Base-by-base conservation (phyloP, 1,139 yeast species). In the Yamadazyma siamensis region DNA sequence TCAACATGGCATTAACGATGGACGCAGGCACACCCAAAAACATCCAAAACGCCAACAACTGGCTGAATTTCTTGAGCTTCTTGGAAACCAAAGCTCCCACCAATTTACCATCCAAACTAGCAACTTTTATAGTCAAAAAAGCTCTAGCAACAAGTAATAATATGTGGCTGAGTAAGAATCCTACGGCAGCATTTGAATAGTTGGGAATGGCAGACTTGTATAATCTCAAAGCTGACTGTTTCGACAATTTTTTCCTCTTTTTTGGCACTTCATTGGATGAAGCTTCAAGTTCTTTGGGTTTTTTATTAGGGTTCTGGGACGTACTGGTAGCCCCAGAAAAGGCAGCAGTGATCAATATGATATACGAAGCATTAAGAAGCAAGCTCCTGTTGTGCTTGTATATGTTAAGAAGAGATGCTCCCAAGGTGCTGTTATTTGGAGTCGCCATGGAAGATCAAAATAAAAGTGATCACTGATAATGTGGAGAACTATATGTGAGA, bases 21-120 rank as follows among this genome's bases (percentile, higher is more conserved):
- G 95, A 76, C 1, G 96, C 94, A 0, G 97, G 97, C 5, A 88
- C 56, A 5, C 96, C 96, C 11, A 89, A 66, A 15, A 77, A 49
- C 82, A 89, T 77, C 96, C 96, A 89, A 52, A 77, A 70, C 1
- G 76, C 70, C 36, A 88, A 61, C 26, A 83, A 67, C 42, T 71
- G 68, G 34, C 82, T 61, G 50, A 89, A 89, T 29, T 68, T 69
- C 29, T 66, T 65, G 34, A 88, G 82, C 32, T 72, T 69, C 40
- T 83, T 87, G 25, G 82, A 74, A 20, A 89, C 87, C 41, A 89
- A 67, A 2, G 88, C 78, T 0, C 95, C 88, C 4, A 89, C 96
- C 32, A 89, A 64, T 48, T 71, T 68, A 46, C 97, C 96, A 55
- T 89, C 97, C 38, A 89, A 66, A 12, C 82, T 77, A 4, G 96